Base-by-base conservation (phyloP, 768 basidiomycete species). In the Suillus alpinus region DNA sequence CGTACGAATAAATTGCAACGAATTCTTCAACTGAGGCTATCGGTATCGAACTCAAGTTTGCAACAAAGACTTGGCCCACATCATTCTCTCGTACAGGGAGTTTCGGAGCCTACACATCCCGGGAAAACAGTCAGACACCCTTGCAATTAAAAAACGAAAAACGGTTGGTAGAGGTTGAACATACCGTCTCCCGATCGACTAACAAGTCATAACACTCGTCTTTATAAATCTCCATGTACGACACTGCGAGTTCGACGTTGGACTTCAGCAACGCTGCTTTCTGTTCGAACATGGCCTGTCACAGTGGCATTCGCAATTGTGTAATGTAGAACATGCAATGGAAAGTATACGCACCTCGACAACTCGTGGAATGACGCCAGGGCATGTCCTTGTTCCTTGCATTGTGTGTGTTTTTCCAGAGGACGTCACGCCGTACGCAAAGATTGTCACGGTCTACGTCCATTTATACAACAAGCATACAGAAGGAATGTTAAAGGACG, bases 321-420 rank as follows among this genome's bases (percentile, higher is more conserved):
- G 23, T 41, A 32, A 32, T 26, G 12, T 51, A 32, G 16, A 34
- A 51, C 14, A 57, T n/a, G 55, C 20, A 31, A 16, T 40, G 39
- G 43, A n/a, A 53, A 31, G 41, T 20, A 29, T 31, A 67, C 83
- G 51, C 62, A 88, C 92, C 70, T 84, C 74, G n/a, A 95, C 86
- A 6, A 87, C 86, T 31, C 91, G 82, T 26, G 92, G 92, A 64
- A 95, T 95, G 58, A 95, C 87, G 0, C 94, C 94, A n/a, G 90
- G 91, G 36, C 91, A 81, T 1, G 78, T 52, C 40, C 74, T 80
- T 7, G 81, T 86, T 40, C 94, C 94, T 75, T 95, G 93, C 91
- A 96, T 95, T 0, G 94, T 96, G 72, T 94, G 86, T 0, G 93
- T 95, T 78, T 94, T 95, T 18, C 93, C 94, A 6, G 90, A 92